Percentiles rank a stretch among this genome's conserved stretches.
Evolutionary conservation across 2,329 filamentous ascomycete genomes (phyloP).

Genomic region (Trichoderma atrobrunneum): DNA sequence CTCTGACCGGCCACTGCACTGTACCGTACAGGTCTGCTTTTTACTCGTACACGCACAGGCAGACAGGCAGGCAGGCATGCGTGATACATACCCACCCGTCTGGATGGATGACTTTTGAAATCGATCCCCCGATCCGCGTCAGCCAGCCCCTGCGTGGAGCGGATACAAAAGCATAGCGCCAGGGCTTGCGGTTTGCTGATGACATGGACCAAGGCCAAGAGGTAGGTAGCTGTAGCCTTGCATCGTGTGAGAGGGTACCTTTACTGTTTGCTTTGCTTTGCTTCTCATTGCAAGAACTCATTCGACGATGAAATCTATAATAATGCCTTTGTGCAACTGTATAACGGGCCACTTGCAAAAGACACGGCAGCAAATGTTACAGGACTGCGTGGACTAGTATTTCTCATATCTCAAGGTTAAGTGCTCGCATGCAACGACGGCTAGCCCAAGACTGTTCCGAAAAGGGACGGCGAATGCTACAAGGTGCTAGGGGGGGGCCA

Average conservation of each 20-base stretch:
- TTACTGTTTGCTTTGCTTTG: neutral
- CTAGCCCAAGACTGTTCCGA: neutral
- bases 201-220: neutral
- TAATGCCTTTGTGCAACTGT: neutral
- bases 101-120: neutral
- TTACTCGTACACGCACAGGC: neutral
- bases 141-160: conserved; percentile 17
- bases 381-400: neutral
- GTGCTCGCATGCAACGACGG: conserved; percentile 10
- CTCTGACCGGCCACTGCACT: neutral
- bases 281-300: neutral
- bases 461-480: conserved; percentile 1
- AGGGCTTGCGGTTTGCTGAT: conserved; percentile 13
- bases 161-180: conserved; percentile 16
- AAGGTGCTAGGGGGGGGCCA: neutral
- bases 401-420: neutral
- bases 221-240: neutral
- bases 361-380: neutral
- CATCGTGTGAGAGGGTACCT: neutral
- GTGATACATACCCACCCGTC: neutral
- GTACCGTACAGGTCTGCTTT: neutral
- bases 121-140: conserved; percentile 19
- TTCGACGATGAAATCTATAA: neutral
- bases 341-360: neutral
- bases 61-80: neutral